Base-by-base conservation (phyloP, 2,329 filamentous ascomycete species). In the Orbilia quercus region DNA sequence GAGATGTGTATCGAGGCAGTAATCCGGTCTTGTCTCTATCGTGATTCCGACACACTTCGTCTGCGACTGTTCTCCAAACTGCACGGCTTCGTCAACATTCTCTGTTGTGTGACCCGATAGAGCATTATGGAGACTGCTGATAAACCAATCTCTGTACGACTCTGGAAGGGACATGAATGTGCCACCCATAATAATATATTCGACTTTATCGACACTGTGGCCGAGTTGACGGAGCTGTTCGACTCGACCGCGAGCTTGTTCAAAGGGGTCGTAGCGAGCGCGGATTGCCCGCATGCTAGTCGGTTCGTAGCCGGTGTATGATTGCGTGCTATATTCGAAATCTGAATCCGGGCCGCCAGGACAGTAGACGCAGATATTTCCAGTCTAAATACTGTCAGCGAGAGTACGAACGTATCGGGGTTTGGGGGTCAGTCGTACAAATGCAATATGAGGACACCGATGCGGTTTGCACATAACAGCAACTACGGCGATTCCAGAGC, bases 401-500 rank as follows among this genome's bases (percentile, higher is more conserved):
- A 22, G 12, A 11, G 38, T 28, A 6, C n/a, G 44, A 55, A 7
- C 20, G 14, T 22, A 20, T 23, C 4, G 23, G 47, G 31, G n/a
- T 11, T 45, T 45, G 12, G 12, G 20, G 36, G 40, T 25, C n/a
- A n/a, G 22, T 6, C 71, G 42, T 76, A 78, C 77, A 60, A 97
- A 99, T 9, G 95, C 91, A 77, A 99, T 99, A 80, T 99, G 95
- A 16, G 95, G 95, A 79, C 95, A 99, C 80, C 95, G 86, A 81
- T 99, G 95, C 22, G 95, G 95, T 82, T 99, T 99, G 86, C 95
- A 98, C 95, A 99, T 99, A 77, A 99, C 96, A 45, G 96, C 95
- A 50, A 99, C 95, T 7, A 99, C 95, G 1, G 95, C 95, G 78
- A 99, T 99, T 67, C 95, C 95, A 58, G 93, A 97, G 0, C 94